Evolutionary conservation across 2,329 filamentous ascomycete genomes (phyloP), one percentile per base, ranked within the genome.

Genomic region (Neonectria magnoliae): DNA sequence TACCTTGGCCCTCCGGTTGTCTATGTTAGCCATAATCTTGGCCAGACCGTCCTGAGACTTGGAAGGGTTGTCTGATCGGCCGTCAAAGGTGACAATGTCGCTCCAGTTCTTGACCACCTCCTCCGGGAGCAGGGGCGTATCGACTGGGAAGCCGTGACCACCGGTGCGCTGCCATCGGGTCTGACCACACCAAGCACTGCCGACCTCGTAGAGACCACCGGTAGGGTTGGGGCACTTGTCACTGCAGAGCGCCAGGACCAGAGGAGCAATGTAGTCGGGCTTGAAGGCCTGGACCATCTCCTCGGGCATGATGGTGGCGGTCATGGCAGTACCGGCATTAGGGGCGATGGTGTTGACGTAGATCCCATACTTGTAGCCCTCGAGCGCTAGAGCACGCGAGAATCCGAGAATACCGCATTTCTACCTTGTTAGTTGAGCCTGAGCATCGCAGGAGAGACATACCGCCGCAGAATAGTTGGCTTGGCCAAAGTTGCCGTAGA

Each of bases 241-340:
- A 78, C 90, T 93, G 80, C 81, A 85, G 62, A 99, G 91, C 47
- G 94, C 89, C 60, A 95, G 89, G 56, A 99, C 94, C 41, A 98
- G 83, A 66, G 96, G 96, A 57, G 96, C 96, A 79, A 99, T 94
- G 81, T 97, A 98, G 78, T 98, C 95, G 65, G 96, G 96, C 90
- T 98, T 99, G 87, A 99, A 97, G 50, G 96, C 95, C 84, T 98
- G 94, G 18, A 99, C 94, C 84, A 98, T 90, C 84, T 99, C 96
- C 82, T 97, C 94, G 31, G 96, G 96, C 85, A 99, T 88, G 78
- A 99, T 93, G 55, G 93, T 95, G 72, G 90, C 88, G 60, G 96
- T 99, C 93, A 99, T 96, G 77, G 91, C 90, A 48, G 96, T 99
- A 73, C 96, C 96, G 42, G 96, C 96, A 76, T 98, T 99, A 72